Evolutionary conservation across 2,329 filamentous ascomycete species (phyloP), one percentile per base, ranked within the genome.

Genomic region (Madurella fahalii): DNA sequence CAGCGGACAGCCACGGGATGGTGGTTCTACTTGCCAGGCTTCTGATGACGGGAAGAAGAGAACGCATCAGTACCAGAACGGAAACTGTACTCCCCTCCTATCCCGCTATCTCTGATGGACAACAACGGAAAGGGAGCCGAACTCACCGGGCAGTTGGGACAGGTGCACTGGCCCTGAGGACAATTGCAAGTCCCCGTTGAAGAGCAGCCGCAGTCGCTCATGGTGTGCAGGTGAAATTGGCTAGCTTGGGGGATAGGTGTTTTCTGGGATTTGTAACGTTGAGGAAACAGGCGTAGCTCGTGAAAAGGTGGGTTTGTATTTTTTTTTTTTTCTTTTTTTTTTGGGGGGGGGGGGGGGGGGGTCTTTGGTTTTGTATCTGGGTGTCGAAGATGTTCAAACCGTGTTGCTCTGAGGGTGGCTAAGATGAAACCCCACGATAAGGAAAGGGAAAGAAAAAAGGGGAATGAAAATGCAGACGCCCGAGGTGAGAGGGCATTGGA

Each of bases 151-250:
- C 61, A 63, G 48, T 57, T 61, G n/a, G 60, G 51, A 41, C 61
- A 63, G 12, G 58, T 58, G 60, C 61, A 63, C 46, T 59, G 52
- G 11, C 57, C 61, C 43, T 45, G n/a, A 16, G 58, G 57, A 37
- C 61, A 63, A 49, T 25, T 56, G 47, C 61, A 63, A 18, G 56
- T 56, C n/a, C 61, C 61, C 0, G 53, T 34, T 1, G 55, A 48
- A 32, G 54, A 30, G 52, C 60, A 63, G n/a, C 58, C 60, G 51
- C 61, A 62, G 49, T 58, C 59, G 53, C 54, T 53, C 59, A 61
- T 61, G 44, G 40, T 53, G 50, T 37, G 34, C 12, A 34, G 31
- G 12, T 34, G 34, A 5, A 37, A 9, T 9, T 41, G n/a, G 11
- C 9, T 11, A 17, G 25, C 42, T 25, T 47, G 9, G 18, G 9